Percentiles rank a stretch among this genome's conserved stretches.
Evolutionary conservation across 345 rosid species (phyloP).

Genomic region (Trapa incisa): DNA sequence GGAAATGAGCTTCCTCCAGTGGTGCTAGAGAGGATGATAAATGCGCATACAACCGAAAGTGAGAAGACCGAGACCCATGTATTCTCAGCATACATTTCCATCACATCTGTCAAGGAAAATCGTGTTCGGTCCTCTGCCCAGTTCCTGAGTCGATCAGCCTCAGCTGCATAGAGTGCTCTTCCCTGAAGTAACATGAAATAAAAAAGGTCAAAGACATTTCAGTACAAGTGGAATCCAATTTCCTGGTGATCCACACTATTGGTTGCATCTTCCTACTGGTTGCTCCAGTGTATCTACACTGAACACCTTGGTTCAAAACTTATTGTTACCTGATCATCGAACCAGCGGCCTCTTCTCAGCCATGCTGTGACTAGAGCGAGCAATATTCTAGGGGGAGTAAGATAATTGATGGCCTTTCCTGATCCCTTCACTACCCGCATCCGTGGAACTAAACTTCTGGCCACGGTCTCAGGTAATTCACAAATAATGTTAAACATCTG

Average conservation of each 20-base stretch:
- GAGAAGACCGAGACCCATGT: slow-evolving; percentile 93
- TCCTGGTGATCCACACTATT: neutral
- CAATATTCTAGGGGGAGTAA: slow-evolving; percentile 91
- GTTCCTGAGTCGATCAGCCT: slow-evolving; percentile 74
- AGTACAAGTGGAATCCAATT: neutral
- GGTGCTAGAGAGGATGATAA: slow-evolving; percentile 60
- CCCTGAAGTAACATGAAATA: slow-evolving; percentile 27
- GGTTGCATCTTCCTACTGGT: neutral
- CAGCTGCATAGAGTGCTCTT: slow-evolving; percentile 80
- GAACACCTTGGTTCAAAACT: neutral
- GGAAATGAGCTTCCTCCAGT: slow-evolving; percentile 38
- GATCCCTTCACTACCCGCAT: slow-evolving; percentile 79
- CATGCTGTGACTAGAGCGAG: slow-evolving; percentile 85
- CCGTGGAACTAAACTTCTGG: slow-evolving; percentile 80
- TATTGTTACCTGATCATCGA: slow-evolving; percentile 69
- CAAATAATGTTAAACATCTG: slow-evolving; percentile 89
- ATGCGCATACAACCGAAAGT: slow-evolving; percentile 87
- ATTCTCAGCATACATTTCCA: slow-evolving; percentile 87
- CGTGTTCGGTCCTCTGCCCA: slow-evolving; percentile 86
- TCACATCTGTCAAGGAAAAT: slow-evolving; percentile 77
- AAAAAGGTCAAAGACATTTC: neutral
- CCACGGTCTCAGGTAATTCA: slow-evolving; percentile 94
- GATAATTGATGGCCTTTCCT: slow-evolving; percentile 62
- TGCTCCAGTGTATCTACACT: too few species aligned
- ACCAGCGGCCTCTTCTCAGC: slow-evolving; percentile 89